phyloP scores from a whole-genome alignment of 78 protist species.

The Cavenderia fasciculata region DNA sequence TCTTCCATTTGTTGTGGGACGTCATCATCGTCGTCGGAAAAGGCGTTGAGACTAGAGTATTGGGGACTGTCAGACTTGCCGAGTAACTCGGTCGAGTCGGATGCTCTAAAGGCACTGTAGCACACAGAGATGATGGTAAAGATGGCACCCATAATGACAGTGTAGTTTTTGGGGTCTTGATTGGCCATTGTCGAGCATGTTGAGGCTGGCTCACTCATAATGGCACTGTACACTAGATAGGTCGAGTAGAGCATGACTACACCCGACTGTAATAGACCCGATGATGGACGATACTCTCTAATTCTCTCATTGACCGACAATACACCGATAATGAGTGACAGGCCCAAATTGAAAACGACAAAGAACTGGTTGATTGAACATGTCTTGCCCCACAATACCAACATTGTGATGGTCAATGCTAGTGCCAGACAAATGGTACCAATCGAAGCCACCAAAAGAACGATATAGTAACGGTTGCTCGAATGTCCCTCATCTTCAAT shows the following conservation, averaged over 20 bases:
- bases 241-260: conserved; percentile 78
- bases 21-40: conserved; percentile 6
- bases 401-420: conserved; percentile 36
- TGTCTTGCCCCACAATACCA: conserved; percentile 38
- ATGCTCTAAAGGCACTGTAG: conserved; percentile 73
- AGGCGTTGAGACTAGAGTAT: background rate
- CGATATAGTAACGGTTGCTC: conserved; percentile 28
- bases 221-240: conserved; percentile 82
- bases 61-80: conserved; percentile 13
- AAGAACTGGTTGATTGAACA: conserved; percentile 78
- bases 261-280: conserved; percentile 86
- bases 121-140: conserved; percentile 79
- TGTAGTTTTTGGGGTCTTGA: background rate
- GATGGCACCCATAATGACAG: conserved; percentile 65
- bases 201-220: conserved; percentile 69
- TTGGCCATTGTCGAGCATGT: background rate
- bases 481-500: conserved; percentile 74
- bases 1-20: conserved; percentile 7
- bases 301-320: conserved; percentile 58
- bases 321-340: conserved; percentile 48
- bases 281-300: conserved; percentile 65
- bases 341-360: conserved; percentile 61
- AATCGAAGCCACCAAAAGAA: conserved; percentile 18
- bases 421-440: conserved; percentile 7
- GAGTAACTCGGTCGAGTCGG: conserved; percentile 49